These are phyloP conservation scores for Eimeria acervulina DNA, from an alignment of 169 alveolate species.

Conservation along the genomic window DNA sequence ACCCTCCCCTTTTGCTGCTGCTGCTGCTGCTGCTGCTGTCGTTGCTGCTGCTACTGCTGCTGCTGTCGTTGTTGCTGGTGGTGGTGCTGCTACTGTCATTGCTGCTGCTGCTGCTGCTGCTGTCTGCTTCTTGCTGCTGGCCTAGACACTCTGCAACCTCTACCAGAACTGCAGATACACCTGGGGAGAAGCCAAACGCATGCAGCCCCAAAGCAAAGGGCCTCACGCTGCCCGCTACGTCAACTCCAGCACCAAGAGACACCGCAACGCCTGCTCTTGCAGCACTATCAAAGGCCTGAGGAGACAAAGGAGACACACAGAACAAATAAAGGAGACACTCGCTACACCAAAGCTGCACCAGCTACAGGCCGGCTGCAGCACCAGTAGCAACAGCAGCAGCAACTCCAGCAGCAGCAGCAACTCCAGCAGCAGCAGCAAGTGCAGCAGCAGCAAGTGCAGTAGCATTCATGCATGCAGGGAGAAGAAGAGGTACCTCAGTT, in stretches of 20 bases:
- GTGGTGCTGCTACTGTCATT: too few species aligned
- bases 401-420: too few species aligned
- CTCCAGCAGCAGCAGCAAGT: too few species aligned
- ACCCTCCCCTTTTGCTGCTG: slow-evolving; percentile 1
- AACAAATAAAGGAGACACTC: neutral
- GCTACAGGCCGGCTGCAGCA: neutral
- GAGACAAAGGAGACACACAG: neutral
- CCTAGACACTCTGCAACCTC: neutral
- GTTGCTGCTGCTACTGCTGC: neutral
- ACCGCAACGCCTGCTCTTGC: neutral
- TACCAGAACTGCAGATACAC: neutral
- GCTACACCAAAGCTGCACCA: too few species aligned
- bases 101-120: too few species aligned
- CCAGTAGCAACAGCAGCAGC: slow-evolving; percentile 1
- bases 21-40: neutral
- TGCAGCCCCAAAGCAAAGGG: slow-evolving; percentile 20
- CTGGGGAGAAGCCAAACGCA: slow-evolving; percentile 11
- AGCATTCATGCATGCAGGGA: neutral
- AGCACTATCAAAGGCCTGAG: slow-evolving; percentile 24
- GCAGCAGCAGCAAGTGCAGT: neutral
- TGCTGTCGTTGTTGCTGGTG: neutral
- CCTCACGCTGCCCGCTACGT: neutral
- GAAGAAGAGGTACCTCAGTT: slow-evolving; percentile 28
- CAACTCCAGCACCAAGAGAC: neutral
- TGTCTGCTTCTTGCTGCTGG: too few species aligned